These are phyloP conservation scores for Brassica juncea DNA, from an alignment of 345 rosid species.

Conservation along the genomic window DNA sequence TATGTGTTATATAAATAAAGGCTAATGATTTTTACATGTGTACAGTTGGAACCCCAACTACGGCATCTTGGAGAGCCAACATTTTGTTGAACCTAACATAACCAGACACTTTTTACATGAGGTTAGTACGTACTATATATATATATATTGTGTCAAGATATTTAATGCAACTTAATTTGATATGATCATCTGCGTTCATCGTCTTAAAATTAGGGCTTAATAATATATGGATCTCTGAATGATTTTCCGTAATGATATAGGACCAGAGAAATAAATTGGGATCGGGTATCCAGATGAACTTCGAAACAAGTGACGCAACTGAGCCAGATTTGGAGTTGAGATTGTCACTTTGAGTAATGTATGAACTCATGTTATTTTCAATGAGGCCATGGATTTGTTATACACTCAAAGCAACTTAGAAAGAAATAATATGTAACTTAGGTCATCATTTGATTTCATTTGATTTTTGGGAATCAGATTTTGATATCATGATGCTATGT, in stretches of 20 bases:
- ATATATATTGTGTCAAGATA: not conserved
- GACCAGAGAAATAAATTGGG: slow-evolving; percentile 60
- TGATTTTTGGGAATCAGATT: slow-evolving; percentile 15
- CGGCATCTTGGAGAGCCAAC: slow-evolving; percentile 58
- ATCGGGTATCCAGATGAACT: slow-evolving; percentile 58
- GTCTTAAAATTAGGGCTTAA: not conserved
- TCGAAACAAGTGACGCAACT: slow-evolving; percentile 67
- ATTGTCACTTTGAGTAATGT: slow-evolving; percentile 53
- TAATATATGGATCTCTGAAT: not conserved
- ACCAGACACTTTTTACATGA: slow-evolving; percentile 66
- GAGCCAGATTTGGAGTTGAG: slow-evolving; percentile 92
- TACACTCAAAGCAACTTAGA: slow-evolving; percentile 17
- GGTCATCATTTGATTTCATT: slow-evolving; percentile 25
- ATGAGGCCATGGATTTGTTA: slow-evolving; percentile 8
- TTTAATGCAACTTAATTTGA: not conserved
- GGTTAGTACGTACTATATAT: slow-evolving; percentile 43
- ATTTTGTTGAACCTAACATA: slow-evolving; percentile 57
- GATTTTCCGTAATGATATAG: slow-evolving; percentile 19
- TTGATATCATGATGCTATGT: slow-evolving; percentile 4
- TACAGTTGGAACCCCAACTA: slow-evolving; percentile 67
- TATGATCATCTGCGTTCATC: not conserved
- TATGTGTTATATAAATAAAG: not conserved
- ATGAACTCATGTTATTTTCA: slow-evolving; percentile 16
- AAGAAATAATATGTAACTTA: slow-evolving; percentile 12
- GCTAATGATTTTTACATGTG: slow-evolving; percentile 9